Evolutionary conservation across 345 rosid species (phyloP).

Genomic region (Bretschneidera sinensis): DNA sequence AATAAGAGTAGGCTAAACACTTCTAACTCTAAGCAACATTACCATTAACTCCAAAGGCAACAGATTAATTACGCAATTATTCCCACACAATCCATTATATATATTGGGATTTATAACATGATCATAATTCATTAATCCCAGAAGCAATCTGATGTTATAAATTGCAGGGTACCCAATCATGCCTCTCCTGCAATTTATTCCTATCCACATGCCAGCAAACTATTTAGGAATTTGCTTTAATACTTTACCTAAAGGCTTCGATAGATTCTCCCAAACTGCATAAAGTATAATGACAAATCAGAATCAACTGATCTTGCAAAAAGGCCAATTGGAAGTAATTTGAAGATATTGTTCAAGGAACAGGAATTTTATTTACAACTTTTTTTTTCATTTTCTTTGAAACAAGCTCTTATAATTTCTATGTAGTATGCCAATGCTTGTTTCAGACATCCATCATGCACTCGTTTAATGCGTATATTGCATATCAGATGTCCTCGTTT

Average conservation of each 20-base stretch:
- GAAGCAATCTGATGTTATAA: conserved; percentile 15
- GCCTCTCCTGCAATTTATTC: conserved; percentile 42
- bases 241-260: conserved; percentile 35
- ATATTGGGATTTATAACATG: not conserved
- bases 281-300: conserved; percentile 44
- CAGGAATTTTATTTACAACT: conserved; percentile 26
- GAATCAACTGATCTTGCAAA: conserved; percentile 49
- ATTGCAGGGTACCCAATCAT: conserved; percentile 27
- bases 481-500: conserved; percentile 39
- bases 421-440: conserved; percentile 6
- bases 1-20: too few species aligned
- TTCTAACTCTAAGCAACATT: too few species aligned
- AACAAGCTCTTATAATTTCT: conserved; percentile 18
- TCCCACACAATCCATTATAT: not conserved
- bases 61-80: not conserved
- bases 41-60: too few species aligned
- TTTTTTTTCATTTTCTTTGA: conserved; percentile 11
- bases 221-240: conserved; percentile 48
- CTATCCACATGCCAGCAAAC: conserved; percentile 57
- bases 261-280: conserved; percentile 59
- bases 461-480: conserved; percentile 29
- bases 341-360: conserved; percentile 46
- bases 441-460: conserved; percentile 11
- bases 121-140: conserved; percentile 5
- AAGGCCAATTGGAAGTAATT: conserved; percentile 30